Conservation (phyloP, 1,139 yeast genomes). For the Maudiozyma humilis region DNA sequence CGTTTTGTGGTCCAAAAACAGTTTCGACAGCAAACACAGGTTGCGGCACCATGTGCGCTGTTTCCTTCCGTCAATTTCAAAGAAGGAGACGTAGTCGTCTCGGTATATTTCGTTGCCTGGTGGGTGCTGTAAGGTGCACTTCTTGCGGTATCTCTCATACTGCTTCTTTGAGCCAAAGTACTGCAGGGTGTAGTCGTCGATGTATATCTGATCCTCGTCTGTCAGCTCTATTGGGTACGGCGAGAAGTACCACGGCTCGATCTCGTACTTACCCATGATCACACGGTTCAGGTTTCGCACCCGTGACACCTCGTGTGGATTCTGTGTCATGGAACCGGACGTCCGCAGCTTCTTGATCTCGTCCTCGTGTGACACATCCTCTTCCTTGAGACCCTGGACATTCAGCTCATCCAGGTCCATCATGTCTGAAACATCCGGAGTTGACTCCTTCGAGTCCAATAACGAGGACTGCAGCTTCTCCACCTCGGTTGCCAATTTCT, state of each 20-base stretch:
- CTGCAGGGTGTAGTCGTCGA: conserved; percentile 83
- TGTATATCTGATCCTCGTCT: conserved; percentile 79
- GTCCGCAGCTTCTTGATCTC: conserved; percentile 89
- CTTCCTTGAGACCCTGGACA: conserved; percentile 68
- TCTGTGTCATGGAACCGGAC: conserved; percentile 93
- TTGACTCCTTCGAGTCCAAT: conserved; percentile 18
- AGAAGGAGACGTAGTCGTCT: conserved; percentile 75
- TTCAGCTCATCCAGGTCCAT: conserved; percentile 82
- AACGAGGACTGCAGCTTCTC: conserved; percentile 3
- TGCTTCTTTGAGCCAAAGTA: conserved; percentile 86
- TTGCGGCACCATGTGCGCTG: conserved; percentile 97
- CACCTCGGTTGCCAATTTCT: conserved; percentile 19
- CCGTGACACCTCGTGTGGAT: conserved; percentile 78
- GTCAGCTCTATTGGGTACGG: conserved; percentile 94
- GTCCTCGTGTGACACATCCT: conserved; percentile 74
- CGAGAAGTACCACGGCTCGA: conserved; percentile 98
- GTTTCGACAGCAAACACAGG: conserved; percentile 75
- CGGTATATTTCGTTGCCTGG: conserved; percentile 97
- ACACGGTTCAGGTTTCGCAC: conserved; percentile 75
- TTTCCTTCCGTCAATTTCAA: conserved; percentile 93
- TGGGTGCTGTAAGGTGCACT: conserved; percentile 85
- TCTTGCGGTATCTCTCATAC: conserved; percentile 81
- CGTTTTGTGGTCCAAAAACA: conserved; percentile 90
- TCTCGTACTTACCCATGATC: conserved; percentile 80
- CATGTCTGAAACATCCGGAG: conserved; percentile 47